phyloP scores from a whole-genome alignment of 176 grass and related monocot species.

The Tillandsia fasciculata region DNA sequence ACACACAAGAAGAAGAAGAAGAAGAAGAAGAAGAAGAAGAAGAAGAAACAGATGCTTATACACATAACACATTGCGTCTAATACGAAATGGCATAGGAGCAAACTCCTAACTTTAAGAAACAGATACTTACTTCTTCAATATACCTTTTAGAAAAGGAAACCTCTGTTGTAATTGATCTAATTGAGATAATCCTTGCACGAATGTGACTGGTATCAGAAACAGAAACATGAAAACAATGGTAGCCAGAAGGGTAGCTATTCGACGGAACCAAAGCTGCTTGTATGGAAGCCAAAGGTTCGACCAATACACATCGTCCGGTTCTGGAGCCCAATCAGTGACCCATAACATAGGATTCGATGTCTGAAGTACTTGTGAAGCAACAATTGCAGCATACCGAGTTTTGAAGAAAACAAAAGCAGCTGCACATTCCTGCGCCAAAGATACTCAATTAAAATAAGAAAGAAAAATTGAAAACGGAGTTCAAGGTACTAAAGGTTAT shows the following conservation, averaged over 20 bases:
- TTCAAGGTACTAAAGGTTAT: no score
- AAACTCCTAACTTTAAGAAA: neutral
- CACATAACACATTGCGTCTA: neutral
- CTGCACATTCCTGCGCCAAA: conserved; percentile 53
- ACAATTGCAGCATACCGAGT: conserved; percentile 75
- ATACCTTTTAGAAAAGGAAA: conserved; percentile 66
- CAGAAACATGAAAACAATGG: conserved; percentile 71
- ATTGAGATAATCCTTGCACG: conserved; percentile 84
- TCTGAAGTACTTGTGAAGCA: conserved; percentile 69
- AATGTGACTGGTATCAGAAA: conserved; percentile 80
- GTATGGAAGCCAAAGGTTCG: conserved; percentile 93
- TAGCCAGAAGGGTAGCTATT: conserved; percentile 57
- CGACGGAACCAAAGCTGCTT: conserved; percentile 67
- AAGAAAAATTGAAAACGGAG: no score
- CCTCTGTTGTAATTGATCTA: conserved; percentile 62
- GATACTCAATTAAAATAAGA: conserved; percentile 5
- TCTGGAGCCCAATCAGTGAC: conserved; percentile 68
- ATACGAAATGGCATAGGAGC: neutral
- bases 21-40: no score
- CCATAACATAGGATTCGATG: conserved; percentile 90
- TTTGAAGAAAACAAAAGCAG: conserved; percentile 94
- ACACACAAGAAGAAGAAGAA: no score
- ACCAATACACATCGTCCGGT: conserved; percentile 84
- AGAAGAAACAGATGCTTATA: neutral
- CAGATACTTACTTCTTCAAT: conserved; percentile 56